A percentile compares a stretch with the other conserved stretches of the same genome.
Conservation (phyloP, 768 basidiomycete genomes). For the Tubosaeta sp. region DNA sequence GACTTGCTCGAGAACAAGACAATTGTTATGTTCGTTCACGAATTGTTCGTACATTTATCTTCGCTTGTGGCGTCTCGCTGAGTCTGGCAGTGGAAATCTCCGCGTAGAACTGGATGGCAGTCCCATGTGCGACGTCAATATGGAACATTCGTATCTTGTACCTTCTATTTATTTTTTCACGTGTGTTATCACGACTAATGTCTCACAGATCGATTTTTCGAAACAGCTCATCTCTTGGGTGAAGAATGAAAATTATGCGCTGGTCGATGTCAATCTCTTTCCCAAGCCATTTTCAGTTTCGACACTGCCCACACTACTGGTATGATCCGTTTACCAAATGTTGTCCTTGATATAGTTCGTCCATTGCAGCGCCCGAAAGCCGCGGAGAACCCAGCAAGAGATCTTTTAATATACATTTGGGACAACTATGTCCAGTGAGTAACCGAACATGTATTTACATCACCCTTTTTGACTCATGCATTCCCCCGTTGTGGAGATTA, state of each 20-base stretch:
- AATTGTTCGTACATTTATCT: slow-evolving; percentile 66
- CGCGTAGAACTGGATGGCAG: slow-evolving; percentile 78
- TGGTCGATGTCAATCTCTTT: slow-evolving; percentile 86
- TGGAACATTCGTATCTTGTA: slow-evolving; percentile 86
- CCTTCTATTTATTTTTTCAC: slow-evolving; percentile 8
- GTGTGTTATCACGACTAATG: background rate
- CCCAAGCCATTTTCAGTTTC: slow-evolving; percentile 47
- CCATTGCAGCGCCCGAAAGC: slow-evolving; percentile 36
- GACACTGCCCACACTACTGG: slow-evolving; percentile 27
- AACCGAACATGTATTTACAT: background rate
- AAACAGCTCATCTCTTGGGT: slow-evolving; percentile 79
- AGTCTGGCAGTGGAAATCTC: slow-evolving; percentile 69
- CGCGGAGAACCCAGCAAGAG: slow-evolving; percentile 44
- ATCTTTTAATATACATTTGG: slow-evolving; percentile 84
- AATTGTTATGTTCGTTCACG: slow-evolving; percentile 85
- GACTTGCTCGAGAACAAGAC: slow-evolving; percentile 77
- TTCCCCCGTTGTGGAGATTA: slow-evolving; percentile 42
- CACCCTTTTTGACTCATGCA: background rate
- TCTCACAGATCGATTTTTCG: slow-evolving; percentile 76
- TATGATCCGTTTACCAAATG: slow-evolving; percentile 16
- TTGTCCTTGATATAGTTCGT: background rate
- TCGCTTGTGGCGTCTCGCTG: background rate
- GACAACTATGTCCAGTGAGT: slow-evolving; percentile 92
- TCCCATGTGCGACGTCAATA: slow-evolving; percentile 62
- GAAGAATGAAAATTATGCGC: slow-evolving; percentile 55